phyloP scores from a whole-genome alignment of 2,329 filamentous ascomycete genomes.

The Fusarium tricinctum region DNA sequence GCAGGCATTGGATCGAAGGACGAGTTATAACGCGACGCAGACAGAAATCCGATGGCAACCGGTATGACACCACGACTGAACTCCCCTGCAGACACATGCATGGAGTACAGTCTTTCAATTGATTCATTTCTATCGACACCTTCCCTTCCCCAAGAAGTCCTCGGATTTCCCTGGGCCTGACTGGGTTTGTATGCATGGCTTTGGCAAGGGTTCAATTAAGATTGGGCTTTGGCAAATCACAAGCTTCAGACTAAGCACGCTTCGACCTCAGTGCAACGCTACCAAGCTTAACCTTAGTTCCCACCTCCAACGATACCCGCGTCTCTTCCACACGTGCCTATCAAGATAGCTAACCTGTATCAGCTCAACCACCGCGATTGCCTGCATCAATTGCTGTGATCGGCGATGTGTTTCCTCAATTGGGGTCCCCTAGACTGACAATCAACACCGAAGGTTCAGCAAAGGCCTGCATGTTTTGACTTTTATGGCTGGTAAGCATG shows the following conservation, averaged over 20 bases:
- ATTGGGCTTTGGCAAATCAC: constrained; percentile 44
- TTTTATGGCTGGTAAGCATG: constrained; percentile 25
- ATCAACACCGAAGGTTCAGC: constrained; percentile 37
- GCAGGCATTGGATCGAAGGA: constrained; percentile 42
- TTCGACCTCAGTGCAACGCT: constrained; percentile 31
- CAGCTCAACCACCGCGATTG: constrained; percentile 16
- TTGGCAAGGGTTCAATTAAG: constrained; percentile 27
- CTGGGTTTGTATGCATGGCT: constrained; percentile 15
- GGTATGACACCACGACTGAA: constrained; percentile 20
- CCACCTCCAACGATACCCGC: constrained; percentile 41
- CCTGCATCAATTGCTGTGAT: constrained; percentile 36
- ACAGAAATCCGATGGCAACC: background rate
- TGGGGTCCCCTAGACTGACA: constrained; percentile 36
- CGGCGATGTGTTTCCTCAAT: constrained; percentile 30
- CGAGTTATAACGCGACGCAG: constrained; percentile 48
- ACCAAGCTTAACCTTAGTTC: constrained; percentile 28
- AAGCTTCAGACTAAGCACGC: constrained; percentile 41
- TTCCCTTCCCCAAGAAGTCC: constrained; percentile 2
- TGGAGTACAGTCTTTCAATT: constrained; percentile 14
- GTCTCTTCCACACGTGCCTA: constrained; percentile 44
- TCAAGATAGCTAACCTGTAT: constrained; percentile 21
- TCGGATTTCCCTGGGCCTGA: constrained; percentile 2
- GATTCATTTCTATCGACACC: constrained; percentile 5
- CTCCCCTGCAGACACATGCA: constrained; percentile 19
- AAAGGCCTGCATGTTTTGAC: constrained; percentile 14